Evolutionary conservation across 352 stramenopile species (phyloP), one percentile per base, ranked within the genome.

Genomic region (Globisporangium alternatum): DNA sequence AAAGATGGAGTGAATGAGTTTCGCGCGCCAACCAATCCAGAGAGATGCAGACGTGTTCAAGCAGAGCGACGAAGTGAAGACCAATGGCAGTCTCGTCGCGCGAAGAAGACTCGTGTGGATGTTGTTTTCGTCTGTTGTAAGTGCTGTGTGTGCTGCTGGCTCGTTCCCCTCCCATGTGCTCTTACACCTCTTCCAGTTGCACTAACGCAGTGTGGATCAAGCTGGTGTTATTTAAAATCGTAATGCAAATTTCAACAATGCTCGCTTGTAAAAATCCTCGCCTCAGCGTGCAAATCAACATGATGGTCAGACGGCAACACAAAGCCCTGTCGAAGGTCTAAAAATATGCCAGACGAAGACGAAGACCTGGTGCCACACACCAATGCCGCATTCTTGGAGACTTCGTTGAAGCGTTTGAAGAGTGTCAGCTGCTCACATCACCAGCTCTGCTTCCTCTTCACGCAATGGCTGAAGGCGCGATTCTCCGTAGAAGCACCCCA

Each of bases 161-260:
- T 8, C n/a, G 19, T 6, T 41, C 5, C 25, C n/a, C 22, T 54
- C 22, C 5, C 31, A n/a, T 1, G 5, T 22, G 19, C 43, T 31
- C 13, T 43, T 56, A 5, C 51, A 28, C 51, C 51, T 57, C 51
- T 41, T 30, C 51, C 51, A 44, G 51, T 57, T 39, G 15, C 31
- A 56, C 28, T 56, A 15, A 37, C 48, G 25, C 30, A 55, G 25
- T 55, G 48, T 37, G 31, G 48, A 55, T 55, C 15, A 55, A 55
- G 25, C 48, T 55, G 48, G 48, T 55, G 48, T 55, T 56, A 56
- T 56, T 56, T 56, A 56, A 56, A 41, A 56, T 56, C 49, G 13
- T 57, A 57, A 57, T 57, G 51, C 51, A 57, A 43, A 33, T 41
- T 57, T 57, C 39, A 57, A 44, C 28, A 57, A 57, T 57, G 30